Evolutionary conservation across 2,329 filamentous ascomycete genomes (phyloP).

Genomic region (Macrophomina pseudophaseolina): DNA sequence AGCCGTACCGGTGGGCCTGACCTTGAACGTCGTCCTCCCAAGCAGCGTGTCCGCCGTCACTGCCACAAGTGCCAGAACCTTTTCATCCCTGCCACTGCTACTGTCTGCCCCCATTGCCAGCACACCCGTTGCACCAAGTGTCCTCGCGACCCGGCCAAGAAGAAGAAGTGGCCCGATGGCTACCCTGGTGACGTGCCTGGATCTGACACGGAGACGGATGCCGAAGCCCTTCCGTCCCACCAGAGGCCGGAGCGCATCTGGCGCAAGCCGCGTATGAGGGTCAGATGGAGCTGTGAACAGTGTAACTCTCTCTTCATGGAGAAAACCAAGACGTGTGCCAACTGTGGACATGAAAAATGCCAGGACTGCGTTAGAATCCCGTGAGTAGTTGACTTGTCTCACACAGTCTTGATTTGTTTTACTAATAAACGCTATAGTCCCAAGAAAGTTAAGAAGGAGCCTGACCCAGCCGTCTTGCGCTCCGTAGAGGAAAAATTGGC

Average conservation of each 20-base stretch:
- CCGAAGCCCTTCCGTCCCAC: slow-evolving; percentile 31
- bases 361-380: slow-evolving; percentile 61
- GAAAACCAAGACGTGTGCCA: slow-evolving; percentile 61
- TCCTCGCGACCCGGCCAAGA: slow-evolving; percentile 76
- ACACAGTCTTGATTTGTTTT: background rate
- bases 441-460: slow-evolving; percentile 61
- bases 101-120: slow-evolving; percentile 70
- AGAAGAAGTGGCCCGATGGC: slow-evolving; percentile 70
- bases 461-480: slow-evolving; percentile 65
- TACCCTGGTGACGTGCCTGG: slow-evolving; percentile 66
- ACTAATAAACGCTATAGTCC: slow-evolving; percentile 48
- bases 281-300: slow-evolving; percentile 62
- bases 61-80: slow-evolving; percentile 75
- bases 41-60: slow-evolving; percentile 73
- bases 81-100: slow-evolving; percentile 59
- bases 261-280: slow-evolving; percentile 51
- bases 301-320: slow-evolving; percentile 66
- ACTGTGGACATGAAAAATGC: slow-evolving; percentile 67
- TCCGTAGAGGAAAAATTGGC: slow-evolving; percentile 62
- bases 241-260: slow-evolving; percentile 45
- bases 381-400: slow-evolving; percentile 39
- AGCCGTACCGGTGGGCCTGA: slow-evolving; percentile 72
- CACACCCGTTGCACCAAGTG: slow-evolving; percentile 81
- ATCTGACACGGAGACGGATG: slow-evolving; percentile 39
- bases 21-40: slow-evolving; percentile 71